A percentile compares a stretch with the other conserved stretches of the same genome.
These are phyloP conservation scores for Fagopyrum esculentum DNA, from an alignment of 148 eudicot species.

Conservation along the genomic window DNA sequence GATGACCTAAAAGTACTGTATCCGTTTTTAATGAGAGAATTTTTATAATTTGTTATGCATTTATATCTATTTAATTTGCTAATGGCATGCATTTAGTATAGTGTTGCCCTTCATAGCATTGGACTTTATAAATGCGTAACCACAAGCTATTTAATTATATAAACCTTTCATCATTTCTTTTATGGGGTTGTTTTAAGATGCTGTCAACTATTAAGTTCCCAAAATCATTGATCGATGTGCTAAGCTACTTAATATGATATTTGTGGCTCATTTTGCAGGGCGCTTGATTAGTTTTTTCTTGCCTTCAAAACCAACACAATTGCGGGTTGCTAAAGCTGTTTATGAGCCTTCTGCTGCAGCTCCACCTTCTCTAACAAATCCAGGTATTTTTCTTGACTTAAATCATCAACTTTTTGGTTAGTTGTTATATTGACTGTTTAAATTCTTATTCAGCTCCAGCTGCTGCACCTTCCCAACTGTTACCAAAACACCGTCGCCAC, in stretches of 20 bases:
- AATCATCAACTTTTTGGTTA: not conserved
- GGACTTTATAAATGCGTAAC: not conserved
- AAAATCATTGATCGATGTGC: not conserved
- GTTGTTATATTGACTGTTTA: slow-evolving; percentile 10
- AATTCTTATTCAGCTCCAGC: slow-evolving; percentile 36
- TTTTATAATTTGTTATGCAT: not conserved
- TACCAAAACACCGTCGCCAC: slow-evolving; percentile 35
- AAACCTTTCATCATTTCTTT: not conserved
- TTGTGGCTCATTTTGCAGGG: slow-evolving; percentile 26
- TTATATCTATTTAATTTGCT: not conserved
- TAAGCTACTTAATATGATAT: not conserved
- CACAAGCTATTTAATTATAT: not conserved
- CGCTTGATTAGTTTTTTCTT: slow-evolving; percentile 25
- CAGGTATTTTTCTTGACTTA: slow-evolving; percentile 33
- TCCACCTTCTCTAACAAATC: slow-evolving; percentile 45
- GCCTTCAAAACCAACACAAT: slow-evolving; percentile 21
- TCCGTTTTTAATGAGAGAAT: not conserved
- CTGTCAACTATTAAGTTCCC: not conserved
- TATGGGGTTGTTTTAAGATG: not conserved
- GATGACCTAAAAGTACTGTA: not conserved
- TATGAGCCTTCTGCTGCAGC: slow-evolving; percentile 20
- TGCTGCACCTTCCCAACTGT: slow-evolving; percentile 33
- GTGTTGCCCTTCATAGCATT: not conserved
- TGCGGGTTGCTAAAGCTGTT: slow-evolving; percentile 25
- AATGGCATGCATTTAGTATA: not conserved